A percentile compares a stretch with the other conserved stretches of the same genome.
Evolutionary conservation across 805 yeast species (phyloP).

Genomic region (Lipomyces kockii): DNA sequence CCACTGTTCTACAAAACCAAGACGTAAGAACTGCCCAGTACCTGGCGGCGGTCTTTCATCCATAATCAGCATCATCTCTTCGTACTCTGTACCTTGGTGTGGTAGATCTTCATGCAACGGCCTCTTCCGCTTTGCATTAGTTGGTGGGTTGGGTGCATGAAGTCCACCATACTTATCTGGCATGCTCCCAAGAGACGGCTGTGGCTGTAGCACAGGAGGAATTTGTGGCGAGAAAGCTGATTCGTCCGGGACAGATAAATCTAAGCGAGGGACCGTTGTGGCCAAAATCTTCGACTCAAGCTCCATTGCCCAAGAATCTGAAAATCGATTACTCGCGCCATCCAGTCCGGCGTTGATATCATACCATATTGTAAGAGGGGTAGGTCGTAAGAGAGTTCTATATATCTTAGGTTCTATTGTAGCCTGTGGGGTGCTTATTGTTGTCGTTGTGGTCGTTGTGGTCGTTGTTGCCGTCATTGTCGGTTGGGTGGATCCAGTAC

Average conservation of each 20-base stretch:
- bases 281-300: conserved; percentile 88
- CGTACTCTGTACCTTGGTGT: conserved; percentile 79
- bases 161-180: conserved; percentile 21
- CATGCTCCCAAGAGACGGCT: conserved; percentile 11
- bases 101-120: conserved; percentile 69
- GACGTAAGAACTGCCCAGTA: conserved; percentile 74
- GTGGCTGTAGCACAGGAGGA: background rate
- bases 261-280: conserved; percentile 75
- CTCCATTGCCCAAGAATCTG: conserved; percentile 75
- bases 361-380: conserved; percentile 78
- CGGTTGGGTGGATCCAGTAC: background rate
- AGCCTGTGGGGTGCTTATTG: conserved; percentile 33
- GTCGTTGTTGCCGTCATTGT: background rate
- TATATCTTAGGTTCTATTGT: conserved; percentile 67
- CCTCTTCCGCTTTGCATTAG: conserved; percentile 49
- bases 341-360: conserved; percentile 71
- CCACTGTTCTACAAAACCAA: conserved; percentile 86
- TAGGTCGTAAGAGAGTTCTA: conserved; percentile 77
- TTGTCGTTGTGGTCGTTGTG: background rate
- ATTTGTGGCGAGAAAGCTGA: conserved; percentile 40
- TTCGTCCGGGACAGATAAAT: conserved; percentile 66
- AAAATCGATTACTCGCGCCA: conserved; percentile 73
- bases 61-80: conserved; percentile 81
- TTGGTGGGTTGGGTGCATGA: conserved; percentile 39
- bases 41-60: conserved; percentile 54